Base-by-base conservation (phyloP, 108 stramenopile species). In the Bacterosira constricta region DNA sequence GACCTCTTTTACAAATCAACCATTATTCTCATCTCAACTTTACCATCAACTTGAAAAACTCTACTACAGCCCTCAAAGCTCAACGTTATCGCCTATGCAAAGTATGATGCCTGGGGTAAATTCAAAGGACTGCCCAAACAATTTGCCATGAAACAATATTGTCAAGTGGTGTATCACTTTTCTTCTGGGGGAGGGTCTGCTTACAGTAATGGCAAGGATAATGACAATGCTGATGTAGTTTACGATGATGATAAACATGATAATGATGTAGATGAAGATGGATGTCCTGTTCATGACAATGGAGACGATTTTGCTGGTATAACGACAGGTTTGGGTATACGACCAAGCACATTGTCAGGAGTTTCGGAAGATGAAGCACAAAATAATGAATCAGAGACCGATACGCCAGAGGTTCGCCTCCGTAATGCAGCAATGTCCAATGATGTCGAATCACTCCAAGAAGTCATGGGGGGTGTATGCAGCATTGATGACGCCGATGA, bases 51-150 rank as follows among this genome's bases (percentile, higher is more conserved):
- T n/a, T n/a, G n/a, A n/a, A n/a, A n/a, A n/a, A n/a, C n/a, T n/a
- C n/a, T n/a, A n/a, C 15, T 6, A 11, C 34, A 75, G 65, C 82
- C 82, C 27, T 79, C 77, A 20, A 69, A 81, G 26, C 69, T 85
- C 21, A 81, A 89, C 50, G 63, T 91, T 23, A 85, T 90, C 13
- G 89, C 83, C 15, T 54, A 71, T 17, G 84, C 88, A 34, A 95
- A 95, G 66, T 85, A 85, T 42, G 36, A 78, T 18, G 88, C 90
- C 11, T 92, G 91, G 91, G 70, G 76, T 2, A 79, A 77, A 60
- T 80, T 89, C 38, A 20, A 20, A n/a, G 87, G 85, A 10, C 15
- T 79, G 25, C 56, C 71, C 0, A 65, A 67, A 38, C 45, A 47
- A 63, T 66, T 60, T 44, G 77, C 77, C 56, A 79, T 67, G 65